Evolutionary conservation across 1,284 basidiomycete genomes (phyloP).

Genomic region (Boletus semigastroideus): DNA sequence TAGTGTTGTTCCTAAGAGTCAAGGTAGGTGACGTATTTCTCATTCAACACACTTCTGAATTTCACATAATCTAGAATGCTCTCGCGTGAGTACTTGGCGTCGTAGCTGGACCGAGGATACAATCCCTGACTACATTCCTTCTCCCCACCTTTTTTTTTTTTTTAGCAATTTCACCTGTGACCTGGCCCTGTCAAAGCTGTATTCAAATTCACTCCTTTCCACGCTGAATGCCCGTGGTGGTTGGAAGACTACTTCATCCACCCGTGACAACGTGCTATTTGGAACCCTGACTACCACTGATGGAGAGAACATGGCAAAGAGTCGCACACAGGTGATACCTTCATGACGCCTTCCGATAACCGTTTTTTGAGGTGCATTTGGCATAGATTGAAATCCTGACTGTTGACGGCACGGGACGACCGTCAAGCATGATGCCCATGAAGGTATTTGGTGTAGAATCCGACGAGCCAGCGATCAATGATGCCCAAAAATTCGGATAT

Average conservation of each 20-base stretch:
- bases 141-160: neutral
- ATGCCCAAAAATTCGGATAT: neutral
- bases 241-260: conserved; percentile 6
- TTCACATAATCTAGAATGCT: conserved; percentile 1
- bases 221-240: conserved; percentile 50
- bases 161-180: conserved; percentile 52
- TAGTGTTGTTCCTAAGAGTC: conserved; percentile 10
- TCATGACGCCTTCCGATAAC: neutral
- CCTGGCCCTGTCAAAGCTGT: conserved; percentile 52
- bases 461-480: neutral
- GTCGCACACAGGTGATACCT: neutral
- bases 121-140: neutral
- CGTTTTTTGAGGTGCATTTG: neutral
- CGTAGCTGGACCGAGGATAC: neutral
- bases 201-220: conserved; percentile 53
- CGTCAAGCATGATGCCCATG: neutral
- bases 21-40: conserved; percentile 6
- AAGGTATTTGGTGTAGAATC: neutral
- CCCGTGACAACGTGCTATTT: neutral
- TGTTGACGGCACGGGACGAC: neutral
- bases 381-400: neutral
- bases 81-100: conserved; percentile 1
- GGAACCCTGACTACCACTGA: neutral
- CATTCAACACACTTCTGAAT: neutral
- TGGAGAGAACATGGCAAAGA: neutral